Evolutionary conservation across 2,329 filamentous ascomycete genomes (phyloP).

Genomic region (Penicillium thymicola): DNA sequence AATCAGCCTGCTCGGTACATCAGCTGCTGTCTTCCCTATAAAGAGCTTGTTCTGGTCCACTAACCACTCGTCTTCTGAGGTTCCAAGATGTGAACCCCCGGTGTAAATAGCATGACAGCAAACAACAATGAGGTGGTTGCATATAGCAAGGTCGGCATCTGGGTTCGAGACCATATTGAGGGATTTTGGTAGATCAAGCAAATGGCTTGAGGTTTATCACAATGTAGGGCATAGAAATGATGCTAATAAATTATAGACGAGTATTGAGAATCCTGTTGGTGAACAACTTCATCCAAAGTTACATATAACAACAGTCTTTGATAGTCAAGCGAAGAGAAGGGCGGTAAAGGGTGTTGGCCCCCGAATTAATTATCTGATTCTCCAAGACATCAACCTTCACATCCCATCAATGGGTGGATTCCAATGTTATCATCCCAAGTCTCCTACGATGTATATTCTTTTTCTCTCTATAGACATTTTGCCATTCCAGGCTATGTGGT

Average conservation of each 20-base stretch:
- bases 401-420: neutral
- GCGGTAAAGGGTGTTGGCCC: neutral
- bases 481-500: constrained; percentile 10
- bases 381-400: neutral
- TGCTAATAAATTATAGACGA: neutral
- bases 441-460: constrained; percentile 4
- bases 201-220: neutral
- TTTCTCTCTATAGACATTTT: constrained; percentile 8
- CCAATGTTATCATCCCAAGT: neutral
- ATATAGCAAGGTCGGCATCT: neutral
- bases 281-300: neutral
- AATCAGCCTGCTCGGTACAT: constrained; percentile 54
- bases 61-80: constrained; percentile 60
- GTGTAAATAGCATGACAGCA: constrained; percentile 82
- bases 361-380: too few relatives aligned
- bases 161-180: neutral
- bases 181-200: too few relatives aligned
- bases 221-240: neutral
- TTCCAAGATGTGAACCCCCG: constrained; percentile 54
- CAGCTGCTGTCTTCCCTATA: neutral
- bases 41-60: neutral
- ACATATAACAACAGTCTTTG: neutral
- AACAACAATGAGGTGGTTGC: constrained; percentile 66
- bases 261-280: neutral
- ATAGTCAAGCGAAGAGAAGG: neutral